These are phyloP conservation scores for Alternaria metachromatica DNA, from an alignment of 2,329 filamentous ascomycete species.

Conservation along the genomic window DNA sequence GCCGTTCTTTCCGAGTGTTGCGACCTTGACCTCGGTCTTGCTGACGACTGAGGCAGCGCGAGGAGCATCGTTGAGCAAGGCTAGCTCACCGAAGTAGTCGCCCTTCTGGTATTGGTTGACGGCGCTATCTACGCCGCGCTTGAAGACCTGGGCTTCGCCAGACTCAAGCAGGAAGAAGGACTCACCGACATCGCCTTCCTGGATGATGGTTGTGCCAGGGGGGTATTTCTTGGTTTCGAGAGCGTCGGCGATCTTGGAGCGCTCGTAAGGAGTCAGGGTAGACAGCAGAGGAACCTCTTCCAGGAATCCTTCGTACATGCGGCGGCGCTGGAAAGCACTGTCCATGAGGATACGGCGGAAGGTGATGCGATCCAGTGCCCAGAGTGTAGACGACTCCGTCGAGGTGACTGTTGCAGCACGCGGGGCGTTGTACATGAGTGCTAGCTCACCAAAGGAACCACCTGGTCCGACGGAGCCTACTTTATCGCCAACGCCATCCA, in stretches of 20 bases:
- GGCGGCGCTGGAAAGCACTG: conserved; percentile 91
- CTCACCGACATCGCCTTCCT: conserved; percentile 87
- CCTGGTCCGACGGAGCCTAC: conserved; percentile 84
- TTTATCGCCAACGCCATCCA: conserved; percentile 80
- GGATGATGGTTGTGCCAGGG: conserved; percentile 81
- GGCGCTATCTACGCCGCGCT: conserved; percentile 70
- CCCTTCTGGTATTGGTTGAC: conserved; percentile 88
- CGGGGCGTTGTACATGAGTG: conserved; percentile 98
- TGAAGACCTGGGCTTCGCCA: conserved; percentile 86
- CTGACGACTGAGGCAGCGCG: conserved; percentile 88
- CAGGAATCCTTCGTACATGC: conserved; percentile 97
- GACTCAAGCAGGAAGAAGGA: conserved; percentile 90
- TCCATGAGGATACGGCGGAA: conserved; percentile 99
- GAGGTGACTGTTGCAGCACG: conserved; percentile 93
- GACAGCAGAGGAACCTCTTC: conserved; percentile 89
- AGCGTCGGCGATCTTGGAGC: conserved; percentile 96
- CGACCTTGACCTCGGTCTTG: conserved; percentile 88
- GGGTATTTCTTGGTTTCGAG: conserved; percentile 89
- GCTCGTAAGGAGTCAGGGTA: conserved; percentile 86
- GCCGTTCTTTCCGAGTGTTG: conserved; percentile 87
- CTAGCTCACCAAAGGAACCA: conserved; percentile 94
- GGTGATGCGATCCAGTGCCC: conserved; percentile 93
- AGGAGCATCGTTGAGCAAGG: conserved; percentile 89
- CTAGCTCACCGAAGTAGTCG: conserved; percentile 96
- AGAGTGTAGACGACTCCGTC: conserved; percentile 81